A percentile compares a stretch with the other conserved stretches of the same genome.
These are phyloP conservation scores for Zoysia pacifica DNA, from an alignment of 176 grass and related monocot species.

Conservation along the genomic window DNA sequence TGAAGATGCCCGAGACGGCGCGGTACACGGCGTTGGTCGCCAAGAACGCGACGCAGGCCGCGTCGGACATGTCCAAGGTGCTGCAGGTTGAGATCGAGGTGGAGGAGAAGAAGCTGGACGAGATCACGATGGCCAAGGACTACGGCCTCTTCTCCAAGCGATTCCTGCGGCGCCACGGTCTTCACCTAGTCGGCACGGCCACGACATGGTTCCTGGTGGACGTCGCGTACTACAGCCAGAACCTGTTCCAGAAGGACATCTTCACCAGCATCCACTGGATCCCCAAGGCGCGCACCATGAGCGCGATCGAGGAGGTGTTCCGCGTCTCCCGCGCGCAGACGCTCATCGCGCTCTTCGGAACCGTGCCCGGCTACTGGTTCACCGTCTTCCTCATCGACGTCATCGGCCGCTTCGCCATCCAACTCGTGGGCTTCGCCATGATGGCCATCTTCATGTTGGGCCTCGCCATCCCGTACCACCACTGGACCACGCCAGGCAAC, in stretches of 20 bases:
- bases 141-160: conserved; percentile 58
- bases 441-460: conserved; percentile 74
- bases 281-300: conserved; percentile 53
- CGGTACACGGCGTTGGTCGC: conserved; percentile 73
- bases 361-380: conserved; percentile 85
- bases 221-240: conserved; percentile 53
- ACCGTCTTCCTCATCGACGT: conserved; percentile 66
- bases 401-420: conserved; percentile 62
- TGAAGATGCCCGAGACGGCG: conserved; percentile 77
- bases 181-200: conserved; percentile 56
- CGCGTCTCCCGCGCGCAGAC: conserved; percentile 64
- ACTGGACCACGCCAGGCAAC: conserved; percentile 54
- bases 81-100: conserved; percentile 55
- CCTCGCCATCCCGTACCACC: conserved; percentile 62
- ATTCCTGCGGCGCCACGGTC: conserved; percentile 51
- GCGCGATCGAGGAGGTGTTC: conserved; percentile 65
- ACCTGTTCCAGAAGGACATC: conserved; percentile 63
- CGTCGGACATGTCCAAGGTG: conserved; percentile 65
- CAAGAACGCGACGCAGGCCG: conserved; percentile 53
- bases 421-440: conserved; percentile 60
- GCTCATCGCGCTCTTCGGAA: conserved; percentile 70
- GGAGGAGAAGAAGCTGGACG: conserved; percentile 21
- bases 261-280: conserved; percentile 46
- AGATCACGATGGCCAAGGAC: not conserved
- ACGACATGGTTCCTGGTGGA: conserved; percentile 60